Base-by-base conservation (phyloP, 495 filamentous ascomycete genomes). In the Darksidea phi region DNA sequence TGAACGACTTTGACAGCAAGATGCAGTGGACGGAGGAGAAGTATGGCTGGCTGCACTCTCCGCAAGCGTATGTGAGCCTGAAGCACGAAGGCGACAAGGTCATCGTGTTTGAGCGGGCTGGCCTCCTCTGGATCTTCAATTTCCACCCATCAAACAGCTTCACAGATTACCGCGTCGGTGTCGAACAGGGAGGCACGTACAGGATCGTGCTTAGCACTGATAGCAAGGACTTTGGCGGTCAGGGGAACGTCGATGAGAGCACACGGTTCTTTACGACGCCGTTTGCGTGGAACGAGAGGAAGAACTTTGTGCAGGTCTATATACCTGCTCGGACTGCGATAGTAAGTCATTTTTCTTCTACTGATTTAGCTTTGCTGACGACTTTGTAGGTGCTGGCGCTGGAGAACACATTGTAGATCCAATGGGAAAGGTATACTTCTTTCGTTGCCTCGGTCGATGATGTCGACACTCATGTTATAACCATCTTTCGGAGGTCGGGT, bases 51-150 rank as follows among this genome's bases (percentile, higher is more conserved):
- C 79, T 98, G 46, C 88, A 93, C 69, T 76, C 89, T 1, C 72
- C 85, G 4, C 92, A 97, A 78, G 94, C 93, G 5, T 94, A 91
- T 71, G 85, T 98, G 66, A 90, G 86, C 67, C 79, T 98, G 67
- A 97, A 97, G 84, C 86, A 98, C 74, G 91, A 98, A 71, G 77
- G 70, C 38, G 94, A 98, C 75, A 98, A 97, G 77, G 88, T 97
- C 18, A 82, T 98, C 62, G 92, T 95, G 50, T 98, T 97, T 73
- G 94, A 98, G 77, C 84, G 94, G 23, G 94, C 85, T 2, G 91
- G 91, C 0, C 73, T 96, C 42, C 77, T 98, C 32, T 98, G 89
- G 82, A 83, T 96, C 66, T 97, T 98, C 81, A 98, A 98, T 75
- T 96, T 96, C 80, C 86, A 97, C 71, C 86, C 89, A 5, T 82